Base-by-base conservation (phyloP, 2,329 filamentous ascomycete genomes). In the Catunica adiposa region DNA sequence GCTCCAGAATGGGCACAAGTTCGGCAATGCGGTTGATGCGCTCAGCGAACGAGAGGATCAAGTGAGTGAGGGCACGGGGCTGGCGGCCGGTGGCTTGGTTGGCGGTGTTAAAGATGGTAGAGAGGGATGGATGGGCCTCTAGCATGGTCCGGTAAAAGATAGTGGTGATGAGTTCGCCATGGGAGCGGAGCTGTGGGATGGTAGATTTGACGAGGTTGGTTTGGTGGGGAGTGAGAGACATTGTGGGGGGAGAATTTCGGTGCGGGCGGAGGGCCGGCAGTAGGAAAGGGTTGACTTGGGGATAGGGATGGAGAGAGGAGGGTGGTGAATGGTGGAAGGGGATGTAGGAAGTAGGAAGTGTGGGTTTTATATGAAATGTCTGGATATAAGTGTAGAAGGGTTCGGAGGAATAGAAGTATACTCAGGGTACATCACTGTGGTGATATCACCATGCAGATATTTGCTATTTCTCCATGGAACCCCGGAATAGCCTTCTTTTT, bases 161-260 rank as follows among this genome's bases (percentile, higher is more conserved):
- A 1, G 71, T 74, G n/a, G 84, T 88, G 67, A 89, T 86, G 48
- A 74, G 70, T 17, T 71, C 71, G 67, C 85, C 86, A 65, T 89
- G 78, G 59, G 80, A 72, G 60, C 79, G 75, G 6, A 89, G 74
- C 17, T 87, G 75, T 1, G 86, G 86, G 40, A 81, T 84, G 1
- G 86, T 90, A 38, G 85, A 74, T 68, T 88, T 89, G 71, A 92
- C 82, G 61, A 84, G 80, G 59, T 75, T 69, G 60, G 83, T 74
- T 70, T 90, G 85, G 38, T 75, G 70, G 25, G 75, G 69, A 9
- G 82, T 81, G 58, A 87, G 70, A 57, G 76, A 64, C 71, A 73
- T 73, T 29, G 31, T 52, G n/a, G 14, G 9, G 20, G 26, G n/a
- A n/a, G n/a, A n/a, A n/a, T n/a, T n/a, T 31, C 5, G 20, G 4